Evolutionary conservation across 805 yeast genomes (phyloP).

Genomic region (Candida vaughaniae): DNA sequence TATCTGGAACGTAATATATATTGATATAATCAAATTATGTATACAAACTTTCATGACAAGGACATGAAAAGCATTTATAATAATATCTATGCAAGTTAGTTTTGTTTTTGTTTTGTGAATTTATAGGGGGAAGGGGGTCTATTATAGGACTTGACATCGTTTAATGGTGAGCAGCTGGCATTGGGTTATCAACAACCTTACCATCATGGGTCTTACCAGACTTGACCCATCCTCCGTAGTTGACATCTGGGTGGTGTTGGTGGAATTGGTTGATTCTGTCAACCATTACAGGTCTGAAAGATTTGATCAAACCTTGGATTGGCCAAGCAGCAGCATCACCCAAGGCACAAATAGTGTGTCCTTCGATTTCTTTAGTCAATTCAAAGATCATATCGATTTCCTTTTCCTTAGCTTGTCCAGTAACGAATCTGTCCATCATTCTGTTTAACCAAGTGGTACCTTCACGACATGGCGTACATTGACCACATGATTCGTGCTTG

Average conservation of each 20-base stretch:
- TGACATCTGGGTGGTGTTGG: slow-evolving; percentile 46
- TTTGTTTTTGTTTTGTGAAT: neutral
- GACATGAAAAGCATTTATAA: slow-evolving; percentile 3
- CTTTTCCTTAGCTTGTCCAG: slow-evolving; percentile 75
- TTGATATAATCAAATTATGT: slow-evolving; percentile 1
- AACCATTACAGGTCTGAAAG: slow-evolving; percentile 79
- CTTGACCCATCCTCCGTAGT: slow-evolving; percentile 78
- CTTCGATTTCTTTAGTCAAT: slow-evolving; percentile 83
- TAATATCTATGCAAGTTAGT: slow-evolving; percentile 5
- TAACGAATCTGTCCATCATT: slow-evolving; percentile 79
- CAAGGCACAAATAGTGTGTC: slow-evolving; percentile 88
- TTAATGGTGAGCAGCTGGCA: slow-evolving; percentile 43
- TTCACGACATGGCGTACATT: slow-evolving; percentile 93
- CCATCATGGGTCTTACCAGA: slow-evolving; percentile 62
- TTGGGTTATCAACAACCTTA: slow-evolving; percentile 57
- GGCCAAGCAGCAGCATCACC: slow-evolving; percentile 97
- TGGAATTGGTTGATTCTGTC: slow-evolving; percentile 70
- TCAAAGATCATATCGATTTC: slow-evolving; percentile 86
- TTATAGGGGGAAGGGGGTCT: too few species aligned
- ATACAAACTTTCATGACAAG: slow-evolving; percentile 2
- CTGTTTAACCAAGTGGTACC: slow-evolving; percentile 84
- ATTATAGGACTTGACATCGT: too few species aligned
- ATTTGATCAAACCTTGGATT: slow-evolving; percentile 80
- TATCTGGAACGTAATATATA: too few species aligned
- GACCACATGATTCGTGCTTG: slow-evolving; percentile 93